Percentiles rank a stretch among this genome's conserved stretches.
Evolutionary conservation across 495 filamentous ascomycete genomes (phyloP).

Genomic region (Bacidia gigantensis): DNA sequence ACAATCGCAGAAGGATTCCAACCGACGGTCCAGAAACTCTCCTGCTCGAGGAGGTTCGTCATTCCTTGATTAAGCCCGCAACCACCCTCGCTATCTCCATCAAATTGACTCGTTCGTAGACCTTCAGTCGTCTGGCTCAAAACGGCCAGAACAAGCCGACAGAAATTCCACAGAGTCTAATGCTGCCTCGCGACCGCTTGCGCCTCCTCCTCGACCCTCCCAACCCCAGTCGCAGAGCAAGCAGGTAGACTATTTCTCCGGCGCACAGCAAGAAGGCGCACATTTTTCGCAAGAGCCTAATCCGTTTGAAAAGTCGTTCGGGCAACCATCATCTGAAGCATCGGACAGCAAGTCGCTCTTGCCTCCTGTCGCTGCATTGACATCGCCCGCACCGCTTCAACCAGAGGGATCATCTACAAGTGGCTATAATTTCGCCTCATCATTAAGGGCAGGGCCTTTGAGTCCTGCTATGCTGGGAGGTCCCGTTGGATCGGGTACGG

Average conservation of each 20-base stretch:
- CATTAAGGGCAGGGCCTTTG: slow-evolving; percentile 78
- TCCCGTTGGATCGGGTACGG: slow-evolving; percentile 52
- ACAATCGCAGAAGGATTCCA: slow-evolving; percentile 12
- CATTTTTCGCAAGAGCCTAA: slow-evolving; percentile 77
- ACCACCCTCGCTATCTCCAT: neutral
- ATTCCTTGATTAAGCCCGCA: neutral
- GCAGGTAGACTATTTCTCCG: slow-evolving; percentile 67
- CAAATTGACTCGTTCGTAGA: slow-evolving; percentile 22
- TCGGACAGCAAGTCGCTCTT: slow-evolving; percentile 63
- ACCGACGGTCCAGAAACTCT: slow-evolving; percentile 12
- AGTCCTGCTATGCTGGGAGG: slow-evolving; percentile 97
- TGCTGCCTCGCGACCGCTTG: slow-evolving; percentile 45
- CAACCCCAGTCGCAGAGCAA: slow-evolving; percentile 35
- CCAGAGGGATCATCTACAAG: slow-evolving; percentile 52
- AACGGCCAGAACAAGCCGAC: slow-evolving; percentile 30
- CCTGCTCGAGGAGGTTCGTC: slow-evolving; percentile 21
- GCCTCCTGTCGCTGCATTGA: slow-evolving; percentile 79
- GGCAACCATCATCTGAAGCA: slow-evolving; percentile 58
- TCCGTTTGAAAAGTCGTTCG: slow-evolving; percentile 90
- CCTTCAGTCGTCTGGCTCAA: slow-evolving; percentile 29
- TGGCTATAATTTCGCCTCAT: slow-evolving; percentile 69
- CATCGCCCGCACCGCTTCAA: slow-evolving; percentile 71
- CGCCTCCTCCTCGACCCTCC: slow-evolving; percentile 63
- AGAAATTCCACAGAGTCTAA: slow-evolving; percentile 24
- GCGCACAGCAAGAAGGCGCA: slow-evolving; percentile 34